phyloP scores from a whole-genome alignment of 768 basidiomycete species.

The Kwoniella europaea region DNA sequence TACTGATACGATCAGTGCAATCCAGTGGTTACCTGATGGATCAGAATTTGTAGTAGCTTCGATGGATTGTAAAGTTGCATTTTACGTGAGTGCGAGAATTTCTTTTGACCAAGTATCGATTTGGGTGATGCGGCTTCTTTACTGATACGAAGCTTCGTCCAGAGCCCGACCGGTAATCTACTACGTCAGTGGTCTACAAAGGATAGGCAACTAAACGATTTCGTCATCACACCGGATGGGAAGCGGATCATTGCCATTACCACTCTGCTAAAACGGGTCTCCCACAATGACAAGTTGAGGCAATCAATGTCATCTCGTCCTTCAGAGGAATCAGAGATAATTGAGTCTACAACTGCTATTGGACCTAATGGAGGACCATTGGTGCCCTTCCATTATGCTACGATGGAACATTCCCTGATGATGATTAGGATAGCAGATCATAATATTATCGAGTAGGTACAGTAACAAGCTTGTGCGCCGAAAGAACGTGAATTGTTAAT shows the following conservation, averaged over 20 bases:
- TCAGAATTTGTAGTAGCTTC: slow-evolving; percentile 88
- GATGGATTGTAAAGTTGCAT: slow-evolving; percentile 72
- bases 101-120: not conserved
- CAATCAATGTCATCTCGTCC: slow-evolving; percentile 47
- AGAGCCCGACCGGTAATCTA: slow-evolving; percentile 78
- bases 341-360: slow-evolving; percentile 15
- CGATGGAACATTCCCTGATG: slow-evolving; percentile 49
- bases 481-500: not conserved
- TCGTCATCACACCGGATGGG: slow-evolving; percentile 84
- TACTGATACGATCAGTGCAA: slow-evolving; percentile 78
- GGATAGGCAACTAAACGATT: slow-evolving; percentile 81
- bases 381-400: slow-evolving; percentile 33
- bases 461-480: too few species aligned
- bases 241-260: slow-evolving; percentile 84
- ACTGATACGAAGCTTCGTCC: slow-evolving; percentile 6
- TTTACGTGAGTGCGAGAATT: slow-evolving; percentile 59
- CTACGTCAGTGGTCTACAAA: slow-evolving; percentile 72
- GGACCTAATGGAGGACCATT: slow-evolving; percentile 20
- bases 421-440: slow-evolving; percentile 40
- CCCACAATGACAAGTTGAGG: slow-evolving; percentile 35
- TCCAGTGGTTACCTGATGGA: slow-evolving; percentile 86
- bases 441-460: slow-evolving; percentile 44
- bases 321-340: slow-evolving; percentile 19
- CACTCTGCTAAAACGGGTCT: slow-evolving; percentile 42
- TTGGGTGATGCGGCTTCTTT: not conserved